Conservation (phyloP, 441 rosid species). For the Erodium texanum region DNA sequence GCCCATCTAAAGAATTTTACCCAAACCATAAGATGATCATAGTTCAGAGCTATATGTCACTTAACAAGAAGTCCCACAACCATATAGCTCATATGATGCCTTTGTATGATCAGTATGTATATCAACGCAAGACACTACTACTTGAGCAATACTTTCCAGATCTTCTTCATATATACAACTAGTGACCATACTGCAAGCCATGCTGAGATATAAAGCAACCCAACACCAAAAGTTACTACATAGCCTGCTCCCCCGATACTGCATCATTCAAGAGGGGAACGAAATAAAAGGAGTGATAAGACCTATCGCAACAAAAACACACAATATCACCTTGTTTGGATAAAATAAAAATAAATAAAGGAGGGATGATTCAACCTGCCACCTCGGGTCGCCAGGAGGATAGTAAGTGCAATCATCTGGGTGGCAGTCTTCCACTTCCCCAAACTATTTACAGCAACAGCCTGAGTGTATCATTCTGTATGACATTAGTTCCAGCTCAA, state of each 20-base stretch:
- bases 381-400: conserved; percentile 78
- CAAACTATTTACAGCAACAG: conserved; percentile 90
- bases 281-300: conserved; percentile 9
- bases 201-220: conserved; percentile 76
- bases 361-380: conserved; percentile 34
- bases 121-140: conserved; percentile 26
- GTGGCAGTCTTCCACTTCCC: conserved; percentile 98
- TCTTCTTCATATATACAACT: conserved; percentile 71
- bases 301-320: not conserved
- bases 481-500: not conserved
- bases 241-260: conserved; percentile 52
- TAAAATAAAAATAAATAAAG: not conserved
- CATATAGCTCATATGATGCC: not conserved
- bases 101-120: not conserved
- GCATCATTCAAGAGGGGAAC: conserved; percentile 17
- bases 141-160: conserved; percentile 64
- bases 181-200: conserved; percentile 84
- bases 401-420: conserved; percentile 83
- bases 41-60: not conserved
- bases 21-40: not conserved
- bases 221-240: conserved; percentile 52
- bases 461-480: conserved; percentile 33
- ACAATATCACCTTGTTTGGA: not conserved
- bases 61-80: not conserved
- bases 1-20: conserved; percentile 3